Evolutionary conservation across 257 asterid species (phyloP), one percentile per base, ranked within the genome.

Genomic region (Solanum neorickii): DNA sequence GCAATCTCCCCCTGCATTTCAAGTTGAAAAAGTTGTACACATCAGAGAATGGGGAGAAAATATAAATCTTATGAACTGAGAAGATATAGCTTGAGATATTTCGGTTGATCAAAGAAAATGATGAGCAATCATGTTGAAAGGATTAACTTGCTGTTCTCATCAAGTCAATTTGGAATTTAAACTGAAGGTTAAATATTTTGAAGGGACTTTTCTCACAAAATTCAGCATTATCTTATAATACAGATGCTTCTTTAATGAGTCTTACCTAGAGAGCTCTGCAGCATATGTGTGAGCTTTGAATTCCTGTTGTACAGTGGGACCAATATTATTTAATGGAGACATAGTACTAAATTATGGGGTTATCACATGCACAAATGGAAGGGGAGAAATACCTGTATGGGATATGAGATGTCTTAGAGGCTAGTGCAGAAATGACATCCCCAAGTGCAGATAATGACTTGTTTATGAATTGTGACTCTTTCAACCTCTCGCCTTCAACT

Each of bases 201-300:
- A 25, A 44, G 65, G 60, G 60, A 37, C 52, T 20, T 25, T 27
- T 72, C 18, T 78, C 65, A 46, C 69, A 82, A 82, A 82, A 82
- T 49, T 49, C 85, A 82, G 70, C 25, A 49, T 29, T 31, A 46
- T 47, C 68, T 78, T 33, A 47, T 47, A 46, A 78, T 44, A 44
- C 65, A 29, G 68, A 82, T 49, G 69, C 29, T 76, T 2, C 11
- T 56, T 49, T 49, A 49, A 82, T 31, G 86, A 70, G 73, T 83
- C 94, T 89, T 89, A 95, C 99, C 99, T 74, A 97, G 91, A 86
- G 99, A 97, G 87, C 98, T 96, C 91, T 97, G 99, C 93, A 97
- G 96, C 92, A 97, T 90, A 91, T 96, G 99, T 52, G 99, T 97
- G 89, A 97, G 99, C 92, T 97, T 97, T 15, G 99, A 97, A 90